Percentiles rank a stretch among this genome's conserved stretches.
Evolutionary conservation across 208 protist species (phyloP).

Genomic region (Leishmania aethiopica): DNA sequence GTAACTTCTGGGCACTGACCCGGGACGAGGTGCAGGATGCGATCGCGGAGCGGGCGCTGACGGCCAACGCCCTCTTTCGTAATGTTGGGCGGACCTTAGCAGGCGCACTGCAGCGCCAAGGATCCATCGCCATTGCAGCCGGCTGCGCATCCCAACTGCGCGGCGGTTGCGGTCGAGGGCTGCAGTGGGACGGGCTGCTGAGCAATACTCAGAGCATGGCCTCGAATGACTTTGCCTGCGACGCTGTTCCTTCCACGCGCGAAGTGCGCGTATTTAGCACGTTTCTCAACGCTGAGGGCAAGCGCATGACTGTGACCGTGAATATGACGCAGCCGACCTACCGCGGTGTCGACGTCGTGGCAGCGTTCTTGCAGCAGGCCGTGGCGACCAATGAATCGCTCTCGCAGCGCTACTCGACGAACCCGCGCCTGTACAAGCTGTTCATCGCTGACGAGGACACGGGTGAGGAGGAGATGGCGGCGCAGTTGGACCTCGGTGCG

Average conservation of each 20-base stretch:
- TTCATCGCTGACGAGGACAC: slow-evolving; percentile 91
- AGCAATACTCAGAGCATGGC: slow-evolving; percentile 20
- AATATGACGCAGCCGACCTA: slow-evolving; percentile 53
- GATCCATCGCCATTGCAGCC: background rate
- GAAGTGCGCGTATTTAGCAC: slow-evolving; percentile 82
- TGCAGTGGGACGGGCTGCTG: slow-evolving; percentile 12
- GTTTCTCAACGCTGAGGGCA: slow-evolving; percentile 68
- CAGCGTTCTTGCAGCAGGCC: slow-evolving; percentile 67
- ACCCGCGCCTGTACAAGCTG: slow-evolving; percentile 80
- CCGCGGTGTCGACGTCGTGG: slow-evolving; percentile 80
- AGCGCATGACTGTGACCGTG: slow-evolving; percentile 53
- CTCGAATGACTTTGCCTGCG: slow-evolving; percentile 23
- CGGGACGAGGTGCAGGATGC: slow-evolving; percentile 47
- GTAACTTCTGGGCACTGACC: slow-evolving; percentile 54
- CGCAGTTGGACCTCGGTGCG: slow-evolving; percentile 61
- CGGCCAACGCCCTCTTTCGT: slow-evolving; percentile 18
- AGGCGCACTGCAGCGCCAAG: background rate
- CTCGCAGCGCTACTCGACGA: slow-evolving; percentile 67
- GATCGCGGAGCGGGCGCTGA: slow-evolving; percentile 19
- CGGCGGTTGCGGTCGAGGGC: slow-evolving; percentile 1
- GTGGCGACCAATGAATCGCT: slow-evolving; percentile 60
- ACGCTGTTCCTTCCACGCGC: slow-evolving; percentile 15
- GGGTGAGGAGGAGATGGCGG: slow-evolving; percentile 85
- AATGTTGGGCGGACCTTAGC: slow-evolving; percentile 7
- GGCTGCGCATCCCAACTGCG: background rate